Conservation (phyloP, 2,329 filamentous ascomycete genomes). For the Stenocarpella maydis region DNA sequence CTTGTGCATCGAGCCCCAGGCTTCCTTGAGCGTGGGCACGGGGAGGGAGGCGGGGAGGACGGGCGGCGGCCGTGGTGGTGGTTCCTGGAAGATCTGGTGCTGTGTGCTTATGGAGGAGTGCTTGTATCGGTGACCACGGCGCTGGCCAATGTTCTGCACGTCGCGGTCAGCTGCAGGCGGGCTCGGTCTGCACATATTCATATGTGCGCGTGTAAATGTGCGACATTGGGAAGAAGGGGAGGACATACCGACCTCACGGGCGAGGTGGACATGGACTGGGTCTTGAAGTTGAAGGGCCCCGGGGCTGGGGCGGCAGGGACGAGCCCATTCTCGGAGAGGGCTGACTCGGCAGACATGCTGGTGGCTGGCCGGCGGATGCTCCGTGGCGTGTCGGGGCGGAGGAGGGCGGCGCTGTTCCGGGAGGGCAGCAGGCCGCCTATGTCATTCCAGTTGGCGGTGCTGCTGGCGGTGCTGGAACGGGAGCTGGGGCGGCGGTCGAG, state of each 20-base stretch:
- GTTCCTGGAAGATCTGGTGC: conserved; percentile 96
- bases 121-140: conserved; percentile 96
- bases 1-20: conserved; percentile 86
- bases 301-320: conserved; percentile 40
- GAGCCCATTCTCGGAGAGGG: conserved; percentile 38
- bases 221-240: background rate
- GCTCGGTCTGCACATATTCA: background rate
- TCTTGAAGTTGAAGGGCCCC: conserved; percentile 95
- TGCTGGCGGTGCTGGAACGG: conserved; percentile 37
- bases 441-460: conserved; percentile 35
- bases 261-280: conserved; percentile 76
- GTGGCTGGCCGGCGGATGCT: conserved; percentile 40
- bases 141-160: conserved; percentile 82
- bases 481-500: conserved; percentile 40
- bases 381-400: conserved; percentile 39
- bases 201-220: background rate
- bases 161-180: conserved; percentile 27
- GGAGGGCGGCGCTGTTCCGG: conserved; percentile 38
- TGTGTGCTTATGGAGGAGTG: conserved; percentile 89
- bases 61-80: conserved; percentile 82
- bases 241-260: conserved; percentile 78
- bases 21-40: conserved; percentile 88
- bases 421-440: conserved; percentile 31
- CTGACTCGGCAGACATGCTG: conserved; percentile 49
- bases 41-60: conserved; percentile 91